Base-by-base conservation (phyloP, 805 yeast genomes). In the Wickerhamomyces chambardii region DNA sequence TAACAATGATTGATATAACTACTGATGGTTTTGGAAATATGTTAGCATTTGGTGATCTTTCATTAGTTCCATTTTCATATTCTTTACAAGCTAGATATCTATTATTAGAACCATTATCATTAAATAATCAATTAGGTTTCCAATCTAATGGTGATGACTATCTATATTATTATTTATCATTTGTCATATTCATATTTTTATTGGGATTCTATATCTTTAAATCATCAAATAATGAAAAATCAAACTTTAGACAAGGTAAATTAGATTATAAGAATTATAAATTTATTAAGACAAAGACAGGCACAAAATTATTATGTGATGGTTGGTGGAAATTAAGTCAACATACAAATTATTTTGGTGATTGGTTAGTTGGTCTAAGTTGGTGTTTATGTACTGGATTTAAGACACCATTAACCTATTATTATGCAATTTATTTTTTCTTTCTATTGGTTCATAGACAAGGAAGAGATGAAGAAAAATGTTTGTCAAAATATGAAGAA, bases 321-420 rank as follows among this genome's bases (percentile, higher is more conserved):
- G 96, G 97, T 3, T 92, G 97, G 98, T 92, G 98, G 98, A 83
- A 82, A 2, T 56, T 67, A 15, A 78, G 95, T 6, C 95, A 95
- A 46, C 98, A 92, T 56, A 86, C 85, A 53, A 92, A 92, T 55
- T 92, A 92, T 59, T 70, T 89, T 39, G 98, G 98, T 30, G 98
- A 92, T 62, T 86, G 96, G 89, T 55, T 92, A 29, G 78, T 87
- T 51, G 85, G 96, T 0, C 68, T 84, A 64, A 76, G 94, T 31
- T 90, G 95, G 95, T 86, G 96, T 57, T 64, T 92, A 43, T 80
- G 95, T 9, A 85, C 97, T 2, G 95, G 95, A 10, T 73, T 78
- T 46, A 66, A 65, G 40, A 80, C 95, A 1, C 81, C 85, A 5
- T 63, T 90, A 49, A 85, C 97, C 0, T 92, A 90, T 53, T 92